Evolutionary conservation across 1,284 basidiomycete species (phyloP), one percentile per base, ranked within the genome.

Genomic region (Mycena sp.): DNA sequence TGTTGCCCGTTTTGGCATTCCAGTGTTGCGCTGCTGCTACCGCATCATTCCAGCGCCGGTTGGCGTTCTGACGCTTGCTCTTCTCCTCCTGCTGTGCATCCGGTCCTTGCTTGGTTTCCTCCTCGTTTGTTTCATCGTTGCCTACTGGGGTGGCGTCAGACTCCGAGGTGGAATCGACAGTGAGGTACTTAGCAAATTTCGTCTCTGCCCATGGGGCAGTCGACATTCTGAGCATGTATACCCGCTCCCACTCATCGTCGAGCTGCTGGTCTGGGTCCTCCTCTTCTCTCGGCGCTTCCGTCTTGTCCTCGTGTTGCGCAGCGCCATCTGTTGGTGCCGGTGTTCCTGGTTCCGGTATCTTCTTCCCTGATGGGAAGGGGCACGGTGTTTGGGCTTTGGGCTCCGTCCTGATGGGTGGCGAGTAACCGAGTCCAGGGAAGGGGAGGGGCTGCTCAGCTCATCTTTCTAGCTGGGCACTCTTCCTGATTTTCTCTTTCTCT

Each of bases 151-250:
- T 6, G 1, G 9, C 29, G 44, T 48, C 55, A 48, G 55, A 2
- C 21, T 57, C 37, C 26, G 16, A 2, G 0, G 25, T 30, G 1
- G 10, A 6, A 4, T 58, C 61, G 10, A 58, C 35, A 3, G 25
- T 17, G 28, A 63, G 50, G 61, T 63, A 63, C 35, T 48, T 57
- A 29, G 61, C 55, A 19, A 58, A 63, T 9, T 46, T 23, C 0
- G 49, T 46, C 11, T 63, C 61, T 3, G 54, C 40, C 61, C 61
- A 56, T 0, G 53, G 61, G 50, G 54, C 9, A 35, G 25, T 17
- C 0, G 50, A 35, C 32, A 35, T 21, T 16, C 50, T 54, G 16
- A 63, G 1, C 3, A 38, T 6, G n/a, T 23, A 11, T 12, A 61
- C 56, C 9, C 52, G 44, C 38, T 17, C 38, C 6, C 28, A 32